Evolutionary conservation across 2,329 filamentous ascomycete species (phyloP).

Genomic region (Cercospora sesami): DNA sequence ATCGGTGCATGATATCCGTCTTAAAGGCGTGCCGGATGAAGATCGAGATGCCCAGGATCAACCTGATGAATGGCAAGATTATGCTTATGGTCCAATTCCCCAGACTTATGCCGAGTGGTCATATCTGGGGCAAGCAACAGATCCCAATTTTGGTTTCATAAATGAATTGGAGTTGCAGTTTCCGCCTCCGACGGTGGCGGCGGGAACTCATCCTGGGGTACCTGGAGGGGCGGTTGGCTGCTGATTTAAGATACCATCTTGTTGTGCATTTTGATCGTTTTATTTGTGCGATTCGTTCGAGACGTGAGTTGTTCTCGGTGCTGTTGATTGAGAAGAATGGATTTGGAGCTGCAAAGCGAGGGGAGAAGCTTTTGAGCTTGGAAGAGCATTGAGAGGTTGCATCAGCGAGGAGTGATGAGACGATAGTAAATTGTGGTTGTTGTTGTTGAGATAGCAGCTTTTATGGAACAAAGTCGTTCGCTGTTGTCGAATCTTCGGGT

Average conservation of each 20-base stretch:
- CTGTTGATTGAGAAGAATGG: neutral
- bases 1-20: constrained; percentile 24
- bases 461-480: neutral
- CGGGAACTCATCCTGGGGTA: neutral
- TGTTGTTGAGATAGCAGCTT: neutral
- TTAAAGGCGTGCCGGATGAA: constrained; percentile 25
- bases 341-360: neutral
- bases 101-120: constrained; percentile 27
- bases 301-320: neutral
- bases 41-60: constrained; percentile 22
- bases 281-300: neutral
- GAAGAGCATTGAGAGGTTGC: neutral
- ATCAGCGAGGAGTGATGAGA: neutral
- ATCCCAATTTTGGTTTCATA: constrained; percentile 27
- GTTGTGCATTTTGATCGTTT: neutral
- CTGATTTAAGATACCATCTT: neutral
- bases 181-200: neutral
- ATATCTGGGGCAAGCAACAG: constrained; percentile 23
- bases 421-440: neutral
- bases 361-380: neutral
- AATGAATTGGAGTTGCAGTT: constrained; percentile 26
- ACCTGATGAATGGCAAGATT: constrained; percentile 25
- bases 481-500: neutral
- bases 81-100: constrained; percentile 25
- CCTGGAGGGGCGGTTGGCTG: neutral